Conservation (phyloP, 176 grass and related monocot genomes). For the Neostapfia colusana region DNA sequence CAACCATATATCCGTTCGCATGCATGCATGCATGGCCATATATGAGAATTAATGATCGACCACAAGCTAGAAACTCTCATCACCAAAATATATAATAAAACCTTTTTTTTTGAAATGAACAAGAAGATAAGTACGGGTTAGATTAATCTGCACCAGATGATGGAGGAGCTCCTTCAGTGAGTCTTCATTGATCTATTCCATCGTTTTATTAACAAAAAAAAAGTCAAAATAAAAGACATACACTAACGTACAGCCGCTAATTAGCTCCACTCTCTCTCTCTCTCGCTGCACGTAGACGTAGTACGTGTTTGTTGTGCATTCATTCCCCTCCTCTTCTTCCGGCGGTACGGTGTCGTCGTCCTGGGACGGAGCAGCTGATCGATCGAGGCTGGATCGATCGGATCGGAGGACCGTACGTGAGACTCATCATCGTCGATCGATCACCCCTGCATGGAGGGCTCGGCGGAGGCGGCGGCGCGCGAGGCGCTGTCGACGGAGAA, state of each 20-base stretch:
- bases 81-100: background rate
- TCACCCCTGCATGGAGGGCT: background rate
- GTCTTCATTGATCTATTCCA: background rate
- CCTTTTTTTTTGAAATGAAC: too few relatives aligned
- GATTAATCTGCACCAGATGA: too few relatives aligned
- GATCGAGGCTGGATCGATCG: too few relatives aligned
- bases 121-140: background rate
- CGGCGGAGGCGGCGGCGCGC: constrained; percentile 3
- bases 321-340: background rate
- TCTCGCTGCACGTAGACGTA: background rate
- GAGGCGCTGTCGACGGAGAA: constrained; percentile 59
- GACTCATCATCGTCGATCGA: background rate
- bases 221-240: background rate
- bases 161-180: background rate
- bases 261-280: background rate
- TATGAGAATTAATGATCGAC: constrained; percentile 21
- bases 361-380: too few relatives aligned
- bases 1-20: background rate
- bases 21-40: too few relatives aligned
- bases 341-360: background rate
- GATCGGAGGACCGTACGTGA: background rate
- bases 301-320: background rate
- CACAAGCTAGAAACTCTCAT: constrained; percentile 8
- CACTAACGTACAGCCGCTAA: background rate
- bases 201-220: background rate